Evolutionary conservation across 345 rosid genomes (phyloP), one percentile per base, ranked within the genome.

Genomic region (Dovyalis caffra): DNA sequence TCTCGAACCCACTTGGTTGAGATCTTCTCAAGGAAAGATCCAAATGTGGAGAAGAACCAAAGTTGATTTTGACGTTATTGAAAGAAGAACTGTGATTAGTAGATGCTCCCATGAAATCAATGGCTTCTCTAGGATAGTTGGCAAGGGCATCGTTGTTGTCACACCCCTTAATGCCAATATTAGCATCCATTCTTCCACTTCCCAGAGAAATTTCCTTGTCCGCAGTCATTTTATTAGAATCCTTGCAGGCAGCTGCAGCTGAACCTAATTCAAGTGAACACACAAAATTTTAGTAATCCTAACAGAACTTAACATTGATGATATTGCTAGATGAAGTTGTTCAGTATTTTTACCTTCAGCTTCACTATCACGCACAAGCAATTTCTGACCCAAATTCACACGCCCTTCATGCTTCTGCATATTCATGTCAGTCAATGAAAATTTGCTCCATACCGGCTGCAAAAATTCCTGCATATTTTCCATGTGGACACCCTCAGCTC

Each of bases 11-110:
- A 58, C 76, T 33, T 21, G 80, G 66, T 66, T 79, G 82, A 14
- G 86, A 79, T 83, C 95, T 85, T 83, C 83, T 90, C 81, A 95
- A 80, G 75, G 97, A 86, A 61, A 92, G 99, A 83, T 87, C 91
- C 86, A 92, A 86, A 58, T 82, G 84, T 56, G 89, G 78, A 65
- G 77, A 81, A 77, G 80, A 80, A 79, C 84, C 93, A 70, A 82
- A 74, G 35, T 77, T 82, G 43, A 84, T 66, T 70, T 51, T 73
- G 75, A 75, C 73, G 65, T 69, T 75, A 70, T 81, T 79, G 64
- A 83, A 77, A 66, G 84, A 34, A 28, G 78, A 72, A 34, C 73
- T 67, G 67, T 73, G 79, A 73, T 79, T 72, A 16, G 78, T 78
- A 72, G 74, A 87, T 12, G 87, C 80, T 74, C 95, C 92, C 85